Base-by-base conservation (phyloP, 805 yeast species). In the Teunomyces pallodes region DNA sequence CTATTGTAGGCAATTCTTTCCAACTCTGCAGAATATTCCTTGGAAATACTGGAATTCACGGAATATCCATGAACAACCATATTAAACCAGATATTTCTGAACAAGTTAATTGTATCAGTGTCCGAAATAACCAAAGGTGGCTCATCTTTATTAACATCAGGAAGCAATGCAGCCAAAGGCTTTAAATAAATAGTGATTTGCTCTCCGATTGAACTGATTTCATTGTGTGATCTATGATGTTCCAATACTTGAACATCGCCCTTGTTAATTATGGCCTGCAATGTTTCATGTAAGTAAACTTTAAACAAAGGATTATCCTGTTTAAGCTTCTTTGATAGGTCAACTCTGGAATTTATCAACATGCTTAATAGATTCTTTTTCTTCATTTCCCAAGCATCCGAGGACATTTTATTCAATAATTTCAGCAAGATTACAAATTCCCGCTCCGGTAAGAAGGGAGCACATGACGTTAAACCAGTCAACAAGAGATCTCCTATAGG, bases 31-130 rank as follows among this genome's bases (percentile, higher is more conserved):
- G 66, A 63, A 58, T 79, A 76, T n/a, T 68, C 67, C 47, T 69
- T 66, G 12, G 81, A 77, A 59, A 83, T 70, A 10, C 73, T 71
- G 0, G 94, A 83, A 32, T 74, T 74, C 47, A 74, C 73, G n/a
- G 82, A 78, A 62, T 84, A 90, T 0, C 99, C 99, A 65, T 94
- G 96, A 26, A 91, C 87, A 3, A 85, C 92, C 76, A 94, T 74
- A 60, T 92, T 94, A 65, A 89, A 90, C 99, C 99, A 94, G 39
- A 90, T 82, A 65, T 94, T 87, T 60, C 95, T 79, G 72, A 92
- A 89, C 50, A 84, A 70, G 41, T 78, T 75, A 42, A 82, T 70
- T 1, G 82, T 70, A 1, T 70, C 70, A 35, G 80, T 79, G 53
- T 84, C 81, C 7, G 62, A 56, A 13, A 69, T 67, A 17, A 59